Evolutionary conservation across 495 filamentous ascomycete genomes (phyloP), one percentile per base, ranked within the genome.

Genomic region (Penicillium canariense): DNA sequence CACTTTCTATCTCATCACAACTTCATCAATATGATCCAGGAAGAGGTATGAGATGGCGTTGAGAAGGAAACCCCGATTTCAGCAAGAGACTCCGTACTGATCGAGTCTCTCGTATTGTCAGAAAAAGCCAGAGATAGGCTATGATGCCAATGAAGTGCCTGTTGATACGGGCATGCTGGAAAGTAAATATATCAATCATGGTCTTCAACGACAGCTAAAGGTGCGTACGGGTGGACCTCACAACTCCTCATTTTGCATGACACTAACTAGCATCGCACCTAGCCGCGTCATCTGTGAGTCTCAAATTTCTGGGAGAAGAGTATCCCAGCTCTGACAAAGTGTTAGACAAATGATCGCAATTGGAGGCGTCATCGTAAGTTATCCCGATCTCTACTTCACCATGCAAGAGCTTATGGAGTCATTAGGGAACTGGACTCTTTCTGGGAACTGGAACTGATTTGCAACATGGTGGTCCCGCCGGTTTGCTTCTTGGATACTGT

Each of bases 311-410:
- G 14, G 12, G 32, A 34, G 32, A 34, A n/a, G 32, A 15, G 14
- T 34, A n/a, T 34, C 32, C 32, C 14, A 34, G 14, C 14, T 34
- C 32, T 34, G 32, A 34, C 15, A 34, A 34, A n/a, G n/a, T 34
- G 15, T 26, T 25, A 63, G 60, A 10, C 60, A 63, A 50, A 63
- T 63, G 60, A 63, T 63, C 50, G 56, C 60, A 11, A 56, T 63
- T 31, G 60, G 60, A 32, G 60, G 60, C 42, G 60, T 63, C 0
- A 59, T 70, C 49, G 53, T 63, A 20, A 35, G 65, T 60, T 0
- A n/a, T 34, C 15, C 32, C 14, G 15, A n/a, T n/a, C 15, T n/a
- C 32, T n/a, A 34, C 32, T n/a, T 34, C 12, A 34, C 15, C 15
- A n/a, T 3, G 15, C 32, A 11, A 4, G 15, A n/a, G 14, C 32